phyloP scores from a whole-genome alignment of 768 basidiomycete species.

The Calvatia gigantea region DNA sequence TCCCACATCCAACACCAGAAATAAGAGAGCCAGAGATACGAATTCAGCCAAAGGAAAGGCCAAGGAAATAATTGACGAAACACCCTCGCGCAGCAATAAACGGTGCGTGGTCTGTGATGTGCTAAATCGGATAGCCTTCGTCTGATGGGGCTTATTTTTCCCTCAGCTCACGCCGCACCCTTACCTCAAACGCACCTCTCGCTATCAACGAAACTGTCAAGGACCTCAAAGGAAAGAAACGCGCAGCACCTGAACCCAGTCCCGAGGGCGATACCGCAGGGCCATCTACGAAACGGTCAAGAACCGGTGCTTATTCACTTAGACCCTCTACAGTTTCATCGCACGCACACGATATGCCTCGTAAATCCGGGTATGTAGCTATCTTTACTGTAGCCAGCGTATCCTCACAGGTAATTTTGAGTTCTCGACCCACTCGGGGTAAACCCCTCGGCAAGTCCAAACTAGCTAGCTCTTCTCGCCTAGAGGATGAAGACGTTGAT shows the following conservation, averaged over 20 bases:
- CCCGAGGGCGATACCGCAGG: constrained; percentile 60
- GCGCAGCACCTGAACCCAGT: constrained; percentile 69
- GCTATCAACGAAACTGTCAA: constrained; percentile 74
- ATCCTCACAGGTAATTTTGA: constrained; percentile 14
- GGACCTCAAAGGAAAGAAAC: constrained; percentile 91
- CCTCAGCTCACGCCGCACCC: constrained; percentile 56
- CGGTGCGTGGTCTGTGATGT: constrained; percentile 45
- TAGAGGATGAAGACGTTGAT: constrained; percentile 70
- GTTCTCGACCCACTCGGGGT: constrained; percentile 54
- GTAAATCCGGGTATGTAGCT: constrained; percentile 60
- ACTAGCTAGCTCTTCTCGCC: constrained; percentile 61
- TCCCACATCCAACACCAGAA: constrained; percentile 33
- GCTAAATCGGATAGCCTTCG: constrained; percentile 25
- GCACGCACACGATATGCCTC: constrained; percentile 59
- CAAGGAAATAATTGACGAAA: constrained; percentile 55
- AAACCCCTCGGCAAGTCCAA: constrained; percentile 59
- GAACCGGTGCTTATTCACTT: constrained; percentile 62
- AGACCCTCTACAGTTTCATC: constrained; percentile 52
- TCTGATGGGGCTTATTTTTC: constrained; percentile 15
- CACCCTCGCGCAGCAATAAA: constrained; percentile 48
- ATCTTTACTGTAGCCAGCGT: constrained; percentile 8
- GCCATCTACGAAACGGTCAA: constrained; percentile 60
- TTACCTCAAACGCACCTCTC: constrained; percentile 38
- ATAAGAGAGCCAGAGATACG: constrained; percentile 54
- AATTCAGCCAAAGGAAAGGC: constrained; percentile 57